Conservation (phyloP, 306 rosid genomes). For the Dalbergia oliveri region DNA sequence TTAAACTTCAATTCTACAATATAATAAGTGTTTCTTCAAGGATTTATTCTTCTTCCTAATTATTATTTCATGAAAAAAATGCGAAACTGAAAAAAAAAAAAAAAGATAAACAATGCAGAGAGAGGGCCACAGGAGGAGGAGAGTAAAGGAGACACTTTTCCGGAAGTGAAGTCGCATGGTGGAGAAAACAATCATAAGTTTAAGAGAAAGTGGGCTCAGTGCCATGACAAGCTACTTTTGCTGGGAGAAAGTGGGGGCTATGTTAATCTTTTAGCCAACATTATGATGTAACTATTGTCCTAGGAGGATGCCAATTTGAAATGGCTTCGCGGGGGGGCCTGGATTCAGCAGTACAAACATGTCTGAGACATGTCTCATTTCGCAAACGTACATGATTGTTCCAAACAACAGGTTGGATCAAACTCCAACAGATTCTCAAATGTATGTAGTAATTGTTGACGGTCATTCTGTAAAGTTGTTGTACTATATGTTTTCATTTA, state of each 20-base stretch:
- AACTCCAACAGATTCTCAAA: slow-evolving; percentile 38
- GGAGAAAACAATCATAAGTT: slow-evolving; percentile 40
- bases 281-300: slow-evolving; percentile 38
- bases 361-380: slow-evolving; percentile 72
- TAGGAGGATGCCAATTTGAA: slow-evolving; percentile 22
- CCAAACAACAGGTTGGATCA: slow-evolving; percentile 35
- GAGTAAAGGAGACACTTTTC: neutral
- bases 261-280: slow-evolving; percentile 54
- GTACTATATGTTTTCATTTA: neutral
- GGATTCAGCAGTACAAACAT: slow-evolving; percentile 61
- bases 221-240: slow-evolving; percentile 30
- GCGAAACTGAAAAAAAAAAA: neutral
- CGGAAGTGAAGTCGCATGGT: neutral
- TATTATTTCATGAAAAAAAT: neutral
- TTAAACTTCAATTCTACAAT: neutral
- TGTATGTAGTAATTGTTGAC: slow-evolving; percentile 18
- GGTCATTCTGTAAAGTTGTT: neutral
- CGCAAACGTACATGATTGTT: slow-evolving; percentile 34
- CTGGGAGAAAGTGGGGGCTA: slow-evolving; percentile 31
- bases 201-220: slow-evolving; percentile 33
- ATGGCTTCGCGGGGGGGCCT: slow-evolving; percentile 3
- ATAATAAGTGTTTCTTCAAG: neutral
- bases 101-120: neutral
- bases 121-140: neutral
- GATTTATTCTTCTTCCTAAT: neutral